Evolutionary conservation across 495 filamentous ascomycete genomes (phyloP).

Genomic region (Schizothecium vesticola): DNA sequence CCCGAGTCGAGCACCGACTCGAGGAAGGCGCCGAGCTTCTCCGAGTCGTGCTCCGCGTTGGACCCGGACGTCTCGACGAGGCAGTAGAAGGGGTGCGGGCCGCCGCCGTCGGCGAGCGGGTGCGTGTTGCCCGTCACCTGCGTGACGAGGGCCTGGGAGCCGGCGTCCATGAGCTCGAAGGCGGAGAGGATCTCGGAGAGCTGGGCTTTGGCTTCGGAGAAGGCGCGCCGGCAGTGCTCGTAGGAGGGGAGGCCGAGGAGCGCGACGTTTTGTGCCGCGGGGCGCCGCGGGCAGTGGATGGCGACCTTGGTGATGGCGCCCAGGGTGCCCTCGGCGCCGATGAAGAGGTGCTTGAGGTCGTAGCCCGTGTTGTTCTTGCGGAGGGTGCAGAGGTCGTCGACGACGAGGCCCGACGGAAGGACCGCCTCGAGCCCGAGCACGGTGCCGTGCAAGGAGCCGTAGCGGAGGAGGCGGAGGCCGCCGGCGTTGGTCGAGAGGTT

Average conservation of each 20-base stretch:
- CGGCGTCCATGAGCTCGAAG: conserved; percentile 93
- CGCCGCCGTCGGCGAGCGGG: conserved; percentile 78
- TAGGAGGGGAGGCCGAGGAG: conserved; percentile 83
- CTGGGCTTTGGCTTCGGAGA: conserved; percentile 79
- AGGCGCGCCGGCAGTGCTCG: conserved; percentile 77
- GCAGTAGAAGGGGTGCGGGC: conserved; percentile 88
- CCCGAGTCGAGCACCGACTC: conserved; percentile 82
- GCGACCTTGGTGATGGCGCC: conserved; percentile 89
- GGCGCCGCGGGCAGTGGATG: conserved; percentile 80
- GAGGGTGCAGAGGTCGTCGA: conserved; percentile 78
- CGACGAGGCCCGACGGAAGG: conserved; percentile 81
- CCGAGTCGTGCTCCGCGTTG: conserved; percentile 85
- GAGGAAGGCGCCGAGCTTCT: conserved; percentile 80
- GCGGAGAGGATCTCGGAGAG: conserved; percentile 93
- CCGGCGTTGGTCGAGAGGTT: conserved; percentile 97
- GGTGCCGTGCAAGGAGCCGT: conserved; percentile 89
- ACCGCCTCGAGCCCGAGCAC: conserved; percentile 92
- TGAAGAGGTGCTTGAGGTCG: conserved; percentile 96
- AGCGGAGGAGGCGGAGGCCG: conserved; percentile 81
- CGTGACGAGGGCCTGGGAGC: conserved; percentile 69
- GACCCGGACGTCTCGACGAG: conserved; percentile 93
- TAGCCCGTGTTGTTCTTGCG: conserved; percentile 98
- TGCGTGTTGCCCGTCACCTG: conserved; percentile 67
- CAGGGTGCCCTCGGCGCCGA: conserved; percentile 89
- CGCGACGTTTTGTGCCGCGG: conserved; percentile 81